A percentile compares a stretch with the other conserved stretches of the same genome.
phyloP scores from a whole-genome alignment of 2,329 filamentous ascomycete species.

The Claviceps citrina region DNA sequence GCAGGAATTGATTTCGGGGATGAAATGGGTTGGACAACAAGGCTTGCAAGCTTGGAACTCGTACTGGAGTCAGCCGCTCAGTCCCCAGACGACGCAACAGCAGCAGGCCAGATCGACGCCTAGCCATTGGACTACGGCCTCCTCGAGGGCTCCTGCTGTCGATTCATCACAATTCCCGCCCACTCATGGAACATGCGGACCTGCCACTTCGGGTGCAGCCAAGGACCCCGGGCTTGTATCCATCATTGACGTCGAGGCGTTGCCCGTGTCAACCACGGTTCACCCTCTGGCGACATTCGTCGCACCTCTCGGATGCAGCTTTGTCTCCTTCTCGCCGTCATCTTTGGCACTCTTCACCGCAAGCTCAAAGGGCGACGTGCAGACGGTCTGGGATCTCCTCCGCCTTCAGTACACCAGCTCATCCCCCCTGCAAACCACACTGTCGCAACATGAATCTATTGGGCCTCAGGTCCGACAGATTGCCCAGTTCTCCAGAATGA shows the following conservation, averaged over 20 bases:
- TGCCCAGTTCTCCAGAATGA: constrained; percentile 80
- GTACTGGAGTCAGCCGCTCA: constrained; percentile 53
- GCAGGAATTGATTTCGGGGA: constrained; percentile 60
- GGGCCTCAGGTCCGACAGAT: constrained; percentile 62
- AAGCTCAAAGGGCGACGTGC: constrained; percentile 70
- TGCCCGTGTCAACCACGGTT: constrained; percentile 36
- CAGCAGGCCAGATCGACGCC: constrained; percentile 26
- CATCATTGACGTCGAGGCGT: constrained; percentile 51
- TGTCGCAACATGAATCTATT: constrained; percentile 27
- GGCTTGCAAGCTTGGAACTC: constrained; percentile 63
- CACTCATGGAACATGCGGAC: constrained; percentile 42
- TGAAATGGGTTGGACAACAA: constrained; percentile 63
- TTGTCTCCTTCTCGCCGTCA: constrained; percentile 61
- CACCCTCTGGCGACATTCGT: constrained; percentile 58
- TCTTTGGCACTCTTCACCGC: constrained; percentile 63
- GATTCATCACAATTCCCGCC: constrained; percentile 51
- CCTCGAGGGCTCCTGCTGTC: constrained; percentile 25
- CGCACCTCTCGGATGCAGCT: constrained; percentile 61
- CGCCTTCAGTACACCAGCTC: constrained; percentile 47
- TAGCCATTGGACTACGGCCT: constrained; percentile 31
- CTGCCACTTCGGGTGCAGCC: constrained; percentile 37
- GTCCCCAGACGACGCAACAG: constrained; percentile 25
- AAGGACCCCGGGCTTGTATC: constrained; percentile 62
- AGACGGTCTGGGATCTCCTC: constrained; percentile 69
- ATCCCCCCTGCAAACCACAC: constrained; percentile 38